These are phyloP conservation scores for Cladosporium phlei DNA, from an alignment of 2,329 filamentous ascomycete genomes.

Conservation along the genomic window DNA sequence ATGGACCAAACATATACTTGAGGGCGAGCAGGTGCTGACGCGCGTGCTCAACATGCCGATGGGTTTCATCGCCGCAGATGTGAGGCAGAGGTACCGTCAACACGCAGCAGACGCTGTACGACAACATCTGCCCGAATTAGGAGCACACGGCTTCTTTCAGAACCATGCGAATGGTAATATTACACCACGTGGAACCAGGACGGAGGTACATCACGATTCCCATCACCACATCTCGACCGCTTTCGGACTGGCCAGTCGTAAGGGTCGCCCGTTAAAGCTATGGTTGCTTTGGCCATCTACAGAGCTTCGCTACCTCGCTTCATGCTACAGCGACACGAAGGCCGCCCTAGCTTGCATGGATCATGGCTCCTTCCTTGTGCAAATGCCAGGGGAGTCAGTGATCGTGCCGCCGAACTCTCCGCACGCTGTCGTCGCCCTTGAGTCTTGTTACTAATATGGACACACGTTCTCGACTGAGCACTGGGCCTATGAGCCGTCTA, in stretches of 20 bases:
- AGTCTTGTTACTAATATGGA: background rate
- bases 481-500: background rate
- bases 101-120: background rate
- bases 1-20: background rate
- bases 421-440: background rate
- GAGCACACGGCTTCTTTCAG: background rate
- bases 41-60: background rate
- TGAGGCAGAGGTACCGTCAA: background rate
- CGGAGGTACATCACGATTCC: slow-evolving; percentile 10
- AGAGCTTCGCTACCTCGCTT: slow-evolving; percentile 9
- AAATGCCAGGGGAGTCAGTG: background rate
- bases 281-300: slow-evolving; percentile 16
- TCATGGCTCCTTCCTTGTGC: background rate
- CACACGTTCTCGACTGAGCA: background rate
- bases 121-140: slow-evolving; percentile 4
- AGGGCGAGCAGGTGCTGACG: background rate
- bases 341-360: slow-evolving; percentile 1
- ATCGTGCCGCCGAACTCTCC: background rate
- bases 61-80: background rate
- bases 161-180: slow-evolving; percentile 4
- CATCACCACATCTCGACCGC: slow-evolving; percentile 7
- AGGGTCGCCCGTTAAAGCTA: slow-evolving; percentile 4
- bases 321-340: slow-evolving; percentile 9
- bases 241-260: slow-evolving; percentile 1
- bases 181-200: slow-evolving; percentile 6